Conservation (phyloP, 73 alveolate species). For the Paramecium octaurelia region DNA sequence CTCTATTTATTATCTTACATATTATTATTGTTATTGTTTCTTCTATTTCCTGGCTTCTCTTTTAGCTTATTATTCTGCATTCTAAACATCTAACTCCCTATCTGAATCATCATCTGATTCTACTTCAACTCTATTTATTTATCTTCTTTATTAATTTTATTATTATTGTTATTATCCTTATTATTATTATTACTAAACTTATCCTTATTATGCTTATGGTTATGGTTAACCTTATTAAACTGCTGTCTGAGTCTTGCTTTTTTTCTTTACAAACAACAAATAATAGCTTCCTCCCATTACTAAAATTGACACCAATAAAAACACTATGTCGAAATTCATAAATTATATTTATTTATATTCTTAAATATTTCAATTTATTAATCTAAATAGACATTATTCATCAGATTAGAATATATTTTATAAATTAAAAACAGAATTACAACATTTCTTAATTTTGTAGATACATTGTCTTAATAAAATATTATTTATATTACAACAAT, state of each 20-base stretch:
- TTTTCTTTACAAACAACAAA: constrained; percentile 41
- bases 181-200: background rate
- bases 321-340: constrained; percentile 34
- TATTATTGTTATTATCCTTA: background rate
- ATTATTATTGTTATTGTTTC: constrained; percentile 52
- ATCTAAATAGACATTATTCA: background rate
- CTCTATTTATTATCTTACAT: constrained; percentile 56
- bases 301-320: constrained; percentile 18
- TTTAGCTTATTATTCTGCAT: constrained; percentile 68
- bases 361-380: background rate
- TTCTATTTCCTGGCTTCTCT: constrained; percentile 69
- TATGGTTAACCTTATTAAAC: background rate
- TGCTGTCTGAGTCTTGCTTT: background rate
- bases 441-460: too few species aligned
- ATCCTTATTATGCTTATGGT: background rate
- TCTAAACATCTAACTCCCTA: constrained; percentile 34
- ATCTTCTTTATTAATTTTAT: constrained; percentile 13
- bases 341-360: background rate
- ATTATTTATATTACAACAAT: too few species aligned
- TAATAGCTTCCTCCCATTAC: constrained; percentile 38
- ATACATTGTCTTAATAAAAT: too few species aligned
- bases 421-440: too few species aligned
- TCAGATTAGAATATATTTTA: too few species aligned
- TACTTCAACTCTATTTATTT: constrained; percentile 1
- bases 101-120: constrained; percentile 48